Percentiles rank a stretch among this genome's conserved stretches.
These are phyloP conservation scores for Hemisphaericaspora xylofermentans DNA, from an alignment of 1,139 yeast genomes.

Conservation along the genomic window DNA sequence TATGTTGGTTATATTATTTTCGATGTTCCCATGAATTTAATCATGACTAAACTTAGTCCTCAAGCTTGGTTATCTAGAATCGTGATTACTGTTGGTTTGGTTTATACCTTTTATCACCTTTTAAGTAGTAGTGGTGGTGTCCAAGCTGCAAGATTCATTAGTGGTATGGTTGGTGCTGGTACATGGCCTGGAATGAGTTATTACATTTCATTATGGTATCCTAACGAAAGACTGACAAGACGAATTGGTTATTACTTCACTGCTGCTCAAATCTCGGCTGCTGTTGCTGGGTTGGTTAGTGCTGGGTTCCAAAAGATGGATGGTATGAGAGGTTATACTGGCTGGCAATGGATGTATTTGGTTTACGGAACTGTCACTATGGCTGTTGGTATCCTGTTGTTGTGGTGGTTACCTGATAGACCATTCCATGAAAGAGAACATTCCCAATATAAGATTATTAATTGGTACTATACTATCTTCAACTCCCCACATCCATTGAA, in stretches of 20 bases:
- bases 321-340: slow-evolving; percentile 64
- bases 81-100: slow-evolving; percentile 73
- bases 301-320: slow-evolving; percentile 89
- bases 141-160: slow-evolving; percentile 68
- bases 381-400: slow-evolving; percentile 58
- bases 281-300: slow-evolving; percentile 80
- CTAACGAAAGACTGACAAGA: slow-evolving; percentile 71
- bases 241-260: slow-evolving; percentile 88
- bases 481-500: slow-evolving; percentile 54
- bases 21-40: slow-evolving; percentile 84
- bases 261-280: slow-evolving; percentile 86
- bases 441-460: slow-evolving; percentile 15
- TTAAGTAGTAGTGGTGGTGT: slow-evolving; percentile 55
- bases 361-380: slow-evolving; percentile 76
- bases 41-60: slow-evolving; percentile 82
- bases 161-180: slow-evolving; percentile 85
- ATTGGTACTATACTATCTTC: slow-evolving; percentile 24
- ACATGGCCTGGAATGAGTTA: slow-evolving; percentile 94
- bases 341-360: slow-evolving; percentile 88
- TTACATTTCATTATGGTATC: slow-evolving; percentile 84
- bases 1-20: slow-evolving; percentile 81
- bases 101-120: slow-evolving; percentile 70
- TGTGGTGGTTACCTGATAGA: slow-evolving; percentile 89
- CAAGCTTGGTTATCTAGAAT: slow-evolving; percentile 84
- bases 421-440: slow-evolving; percentile 27